Base-by-base conservation (phyloP, 805 yeast genomes). In the Yarrowia sp. region DNA sequence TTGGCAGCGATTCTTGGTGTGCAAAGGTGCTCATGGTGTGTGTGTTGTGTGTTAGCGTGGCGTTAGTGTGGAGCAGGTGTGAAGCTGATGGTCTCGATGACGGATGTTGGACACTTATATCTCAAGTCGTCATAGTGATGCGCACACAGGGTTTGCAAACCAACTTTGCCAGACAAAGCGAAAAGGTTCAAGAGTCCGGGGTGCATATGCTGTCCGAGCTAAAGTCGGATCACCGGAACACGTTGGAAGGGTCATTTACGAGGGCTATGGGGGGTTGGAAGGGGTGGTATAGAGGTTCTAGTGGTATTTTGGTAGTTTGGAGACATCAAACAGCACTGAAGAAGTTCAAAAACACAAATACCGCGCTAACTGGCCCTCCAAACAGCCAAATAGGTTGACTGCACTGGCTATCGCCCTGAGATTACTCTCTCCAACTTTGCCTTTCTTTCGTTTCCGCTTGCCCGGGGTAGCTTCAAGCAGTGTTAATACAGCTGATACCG, bases 1-100 rank as follows among this genome's bases (percentile, higher is more conserved):
- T 86, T 63, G 79, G 71, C 38, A 88, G 76, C 60, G 77, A 72
- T 47, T 78, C 79, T 72, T 88, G 96, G 71, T 76, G 76, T 55
- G 82, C 81, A 70, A 79, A 88, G 1, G 94, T 84, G 24, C 29
- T 46, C 44, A 49, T 61, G 27, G 24, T 31, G 25, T 22, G 32
- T 16, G 38, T 53, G 49, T 25, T 10, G 16, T 42, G 21, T 8
- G 47, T n/a, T 6, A 38, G 27, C 7, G 46, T 14, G 29, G 18
- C 1, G 46, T 14, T 25, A 25, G 49, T 8, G 51, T 2, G 51
- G 24, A 18, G 47, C 8, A 13, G 27, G n/a, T n/a, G n/a, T n/a
- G n/a, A n/a, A n/a, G n/a, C n/a, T n/a, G n/a, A n/a, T n/a, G n/a
- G 27, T 39, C 16, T n/a, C 16, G 44, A 22, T 22, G 25, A 14